Evolutionary conservation across 345 rosid genomes (phyloP).

Genomic region (Orychophragmus violaceus): DNA sequence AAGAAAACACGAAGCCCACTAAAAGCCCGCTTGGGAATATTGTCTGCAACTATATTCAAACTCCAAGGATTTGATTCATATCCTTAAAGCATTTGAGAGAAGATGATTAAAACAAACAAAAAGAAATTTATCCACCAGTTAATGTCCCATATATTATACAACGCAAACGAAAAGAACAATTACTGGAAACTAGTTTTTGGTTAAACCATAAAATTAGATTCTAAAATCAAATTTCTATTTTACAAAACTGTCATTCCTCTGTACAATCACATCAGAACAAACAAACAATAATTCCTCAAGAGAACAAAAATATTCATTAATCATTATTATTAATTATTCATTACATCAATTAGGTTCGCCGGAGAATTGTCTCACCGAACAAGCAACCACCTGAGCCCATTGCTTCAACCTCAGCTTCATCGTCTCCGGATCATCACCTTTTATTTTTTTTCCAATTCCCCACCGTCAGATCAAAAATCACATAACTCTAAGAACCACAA

Average conservation of each 20-base stretch:
- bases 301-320: neutral
- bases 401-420: conserved; percentile 70
- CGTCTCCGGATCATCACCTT: conserved; percentile 68
- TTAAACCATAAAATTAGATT: neutral
- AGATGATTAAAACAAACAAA: no score
- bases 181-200: neutral
- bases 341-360: conserved; percentile 42
- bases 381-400: conserved; percentile 90
- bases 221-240: conserved; percentile 10
- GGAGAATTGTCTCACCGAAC: conserved; percentile 57
- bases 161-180: neutral
- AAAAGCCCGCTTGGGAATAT: no score
- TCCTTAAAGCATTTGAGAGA: no score
- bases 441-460: no score
- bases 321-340: no score
- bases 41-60: no score
- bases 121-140: no score
- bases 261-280: conserved; percentile 6
- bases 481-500: neutral
- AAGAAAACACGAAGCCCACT: no score
- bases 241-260: conserved; percentile 24
- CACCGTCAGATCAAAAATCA: conserved; percentile 2
- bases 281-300: neutral
- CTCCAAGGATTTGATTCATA: no score
- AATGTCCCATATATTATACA: no score